phyloP scores from a whole-genome alignment of 805 yeast species.

The Maudiozyma barnettii region DNA sequence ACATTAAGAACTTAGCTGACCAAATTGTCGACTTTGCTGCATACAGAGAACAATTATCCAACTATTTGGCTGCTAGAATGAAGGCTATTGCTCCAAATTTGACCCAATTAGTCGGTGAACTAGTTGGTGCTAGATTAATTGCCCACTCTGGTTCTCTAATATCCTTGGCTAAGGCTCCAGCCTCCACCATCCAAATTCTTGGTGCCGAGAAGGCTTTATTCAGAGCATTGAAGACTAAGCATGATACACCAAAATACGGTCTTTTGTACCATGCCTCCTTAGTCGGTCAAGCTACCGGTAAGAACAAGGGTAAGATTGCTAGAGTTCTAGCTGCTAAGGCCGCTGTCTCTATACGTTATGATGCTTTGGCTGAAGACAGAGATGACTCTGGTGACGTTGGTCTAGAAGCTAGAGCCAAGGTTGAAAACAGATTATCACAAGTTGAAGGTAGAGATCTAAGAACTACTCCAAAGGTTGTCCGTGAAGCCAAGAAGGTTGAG shows the following conservation, averaged over 20 bases:
- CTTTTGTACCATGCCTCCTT: constrained; percentile 91
- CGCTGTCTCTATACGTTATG: constrained; percentile 92
- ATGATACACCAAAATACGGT: constrained; percentile 98
- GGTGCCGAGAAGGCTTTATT: constrained; percentile 99
- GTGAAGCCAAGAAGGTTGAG: constrained; percentile 79
- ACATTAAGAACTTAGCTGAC: constrained; percentile 84
- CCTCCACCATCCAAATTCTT: constrained; percentile 93
- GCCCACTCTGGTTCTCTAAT: constrained; percentile 95
- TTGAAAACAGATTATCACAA: constrained; percentile 88
- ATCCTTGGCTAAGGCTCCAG: constrained; percentile 95
- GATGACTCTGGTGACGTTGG: constrained; percentile 94
- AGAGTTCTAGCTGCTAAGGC: constrained; percentile 98
- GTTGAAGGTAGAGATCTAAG: constrained; percentile 95
- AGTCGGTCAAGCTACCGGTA: constrained; percentile 96
- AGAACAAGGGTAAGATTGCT: constrained; percentile 97
- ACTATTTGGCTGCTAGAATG: constrained; percentile 89
- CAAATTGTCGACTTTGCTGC: constrained; percentile 94
- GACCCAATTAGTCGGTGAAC: constrained; percentile 91
- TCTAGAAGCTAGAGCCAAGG: constrained; percentile 80
- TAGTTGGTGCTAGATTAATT: constrained; percentile 95
- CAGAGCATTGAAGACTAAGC: constrained; percentile 97
- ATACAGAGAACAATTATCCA: constrained; percentile 91
- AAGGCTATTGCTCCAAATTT: constrained; percentile 97
- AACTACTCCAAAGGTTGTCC: constrained; percentile 74
- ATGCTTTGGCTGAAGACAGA: constrained; percentile 93